phyloP scores from a whole-genome alignment of 345 rosid genomes.

The Lenwebbia sp. region DNA sequence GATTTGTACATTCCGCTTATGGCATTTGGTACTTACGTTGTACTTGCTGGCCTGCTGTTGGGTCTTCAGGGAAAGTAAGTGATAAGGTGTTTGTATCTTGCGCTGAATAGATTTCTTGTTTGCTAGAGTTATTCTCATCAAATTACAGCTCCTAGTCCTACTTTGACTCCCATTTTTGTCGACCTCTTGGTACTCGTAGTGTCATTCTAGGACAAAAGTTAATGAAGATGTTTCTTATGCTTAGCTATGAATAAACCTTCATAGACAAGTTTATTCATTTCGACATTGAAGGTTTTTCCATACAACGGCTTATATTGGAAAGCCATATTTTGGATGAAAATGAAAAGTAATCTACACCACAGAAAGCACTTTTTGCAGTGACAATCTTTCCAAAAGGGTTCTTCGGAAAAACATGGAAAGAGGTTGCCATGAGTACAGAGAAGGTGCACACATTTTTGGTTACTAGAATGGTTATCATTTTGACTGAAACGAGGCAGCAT shows the following conservation, averaged over 20 bases:
- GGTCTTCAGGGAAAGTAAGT: slow-evolving; percentile 90
- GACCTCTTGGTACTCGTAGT: not conserved
- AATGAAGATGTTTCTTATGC: not conserved
- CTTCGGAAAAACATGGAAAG: not conserved
- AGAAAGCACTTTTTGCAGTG: not conserved
- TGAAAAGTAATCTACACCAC: not conserved
- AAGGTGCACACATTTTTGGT: not conserved
- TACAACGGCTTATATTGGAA: not conserved
- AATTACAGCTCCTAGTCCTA: not conserved
- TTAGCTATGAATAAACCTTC: not conserved
- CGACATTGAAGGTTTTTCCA: not conserved
- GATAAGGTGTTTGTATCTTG: not conserved
- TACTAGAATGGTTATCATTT: not conserved
- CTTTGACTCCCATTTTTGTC: not conserved
- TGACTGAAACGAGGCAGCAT: not conserved
- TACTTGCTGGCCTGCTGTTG: slow-evolving; percentile 78
- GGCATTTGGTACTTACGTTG: slow-evolving; percentile 84
- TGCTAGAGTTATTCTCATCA: not conserved
- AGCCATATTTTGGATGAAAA: not conserved
- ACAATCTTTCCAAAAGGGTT: not conserved
- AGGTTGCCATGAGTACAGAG: not conserved
- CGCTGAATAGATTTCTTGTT: not conserved
- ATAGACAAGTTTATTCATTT: not conserved
- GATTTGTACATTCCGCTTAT: slow-evolving; percentile 93
- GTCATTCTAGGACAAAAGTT: not conserved